Evolutionary conservation across 371 early-diverging fungal genomes (phyloP).

Genomic region (Saksenaea vasiformis): DNA sequence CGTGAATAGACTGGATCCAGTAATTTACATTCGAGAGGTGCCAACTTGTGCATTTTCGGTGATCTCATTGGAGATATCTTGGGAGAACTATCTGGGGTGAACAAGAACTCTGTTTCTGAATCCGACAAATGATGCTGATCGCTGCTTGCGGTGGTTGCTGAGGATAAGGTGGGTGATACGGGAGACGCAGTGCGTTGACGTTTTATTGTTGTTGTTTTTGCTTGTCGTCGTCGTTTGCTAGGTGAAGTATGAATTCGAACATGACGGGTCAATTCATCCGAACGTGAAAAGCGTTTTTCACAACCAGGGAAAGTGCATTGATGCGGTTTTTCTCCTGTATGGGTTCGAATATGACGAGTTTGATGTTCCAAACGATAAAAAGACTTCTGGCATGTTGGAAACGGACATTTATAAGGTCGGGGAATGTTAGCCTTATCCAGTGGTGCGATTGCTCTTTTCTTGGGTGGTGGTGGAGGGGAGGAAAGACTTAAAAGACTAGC

Average conservation of each 20-base stretch:
- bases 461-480: constrained; percentile 17
- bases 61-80: constrained; percentile 30
- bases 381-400: constrained; percentile 59
- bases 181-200: constrained; percentile 32
- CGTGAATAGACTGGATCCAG: constrained; percentile 23
- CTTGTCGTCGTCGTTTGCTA: constrained; percentile 22
- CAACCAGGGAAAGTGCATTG: constrained; percentile 72
- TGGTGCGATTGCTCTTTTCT: constrained; percentile 33
- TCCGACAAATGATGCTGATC: constrained; percentile 30
- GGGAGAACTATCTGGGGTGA: constrained; percentile 49
- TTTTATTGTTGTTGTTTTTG: constrained; percentile 24
- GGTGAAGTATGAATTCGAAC: constrained; percentile 61
- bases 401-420: constrained; percentile 63
- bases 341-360: constrained; percentile 79
- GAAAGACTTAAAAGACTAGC: constrained; percentile 41
- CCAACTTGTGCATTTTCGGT: constrained; percentile 19
- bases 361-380: constrained; percentile 72
- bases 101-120: constrained; percentile 40
- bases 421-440: constrained; percentile 48
- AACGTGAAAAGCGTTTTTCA: constrained; percentile 77
- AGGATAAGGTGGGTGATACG: constrained; percentile 50
- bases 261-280: constrained; percentile 69
- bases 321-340: constrained; percentile 85
- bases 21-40: constrained; percentile 34
- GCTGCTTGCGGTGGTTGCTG: constrained; percentile 21